Conservation (phyloP, 768 basidiomycete genomes). For the Saitozyma sp. region DNA sequence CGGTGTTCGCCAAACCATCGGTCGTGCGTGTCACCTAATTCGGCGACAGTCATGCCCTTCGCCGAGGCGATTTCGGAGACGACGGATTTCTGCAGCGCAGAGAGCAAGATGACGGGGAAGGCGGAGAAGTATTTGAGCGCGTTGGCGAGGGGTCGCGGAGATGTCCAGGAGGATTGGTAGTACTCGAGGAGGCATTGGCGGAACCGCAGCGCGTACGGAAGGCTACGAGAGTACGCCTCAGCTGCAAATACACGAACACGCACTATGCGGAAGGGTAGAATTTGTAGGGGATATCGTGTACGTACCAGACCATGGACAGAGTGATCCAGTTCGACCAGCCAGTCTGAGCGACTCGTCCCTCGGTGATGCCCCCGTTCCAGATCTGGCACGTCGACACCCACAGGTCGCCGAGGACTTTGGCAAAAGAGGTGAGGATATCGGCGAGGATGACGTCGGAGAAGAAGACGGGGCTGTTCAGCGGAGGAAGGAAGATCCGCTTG, state of each 20-base stretch:
- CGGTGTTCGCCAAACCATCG: constrained; percentile 73
- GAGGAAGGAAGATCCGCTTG: constrained; percentile 71
- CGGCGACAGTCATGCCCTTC: constrained; percentile 55
- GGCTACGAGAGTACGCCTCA: constrained; percentile 53
- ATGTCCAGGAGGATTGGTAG: constrained; percentile 63
- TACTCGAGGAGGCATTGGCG: constrained; percentile 93
- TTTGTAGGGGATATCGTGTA: neutral
- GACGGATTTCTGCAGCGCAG: constrained; percentile 80
- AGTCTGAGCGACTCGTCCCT: constrained; percentile 63
- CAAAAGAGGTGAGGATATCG: constrained; percentile 93
- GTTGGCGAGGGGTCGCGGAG: constrained; percentile 76
- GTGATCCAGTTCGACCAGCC: constrained; percentile 73
- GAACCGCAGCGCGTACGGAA: constrained; percentile 87
- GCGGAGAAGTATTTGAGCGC: constrained; percentile 95
- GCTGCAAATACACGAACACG: neutral
- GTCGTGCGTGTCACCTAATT: constrained; percentile 51
- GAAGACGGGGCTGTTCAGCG: constrained; percentile 63
- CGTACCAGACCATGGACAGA: constrained; percentile 83
- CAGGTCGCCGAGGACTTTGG: constrained; percentile 91
- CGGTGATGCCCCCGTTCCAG: constrained; percentile 75
- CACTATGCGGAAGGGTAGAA: neutral
- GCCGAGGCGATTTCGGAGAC: constrained; percentile 61
- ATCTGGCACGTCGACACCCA: constrained; percentile 88
- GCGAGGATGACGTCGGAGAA: constrained; percentile 93
- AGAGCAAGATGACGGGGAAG: constrained; percentile 92